phyloP scores from a whole-genome alignment of 169 alveolate species.

The Eimeria falciformis region DNA sequence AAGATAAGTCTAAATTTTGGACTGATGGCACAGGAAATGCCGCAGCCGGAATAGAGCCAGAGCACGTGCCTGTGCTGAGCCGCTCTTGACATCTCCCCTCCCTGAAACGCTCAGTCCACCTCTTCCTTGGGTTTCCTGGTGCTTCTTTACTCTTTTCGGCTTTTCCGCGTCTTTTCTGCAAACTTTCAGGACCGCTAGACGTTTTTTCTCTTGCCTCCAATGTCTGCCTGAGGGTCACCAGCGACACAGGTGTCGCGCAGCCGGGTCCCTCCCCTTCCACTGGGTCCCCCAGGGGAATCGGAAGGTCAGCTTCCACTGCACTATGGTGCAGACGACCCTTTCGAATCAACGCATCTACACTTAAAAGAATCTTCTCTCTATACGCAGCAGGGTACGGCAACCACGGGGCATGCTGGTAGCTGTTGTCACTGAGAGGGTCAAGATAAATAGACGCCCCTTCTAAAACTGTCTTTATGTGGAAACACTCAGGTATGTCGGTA shows the following conservation, averaged over 20 bases:
- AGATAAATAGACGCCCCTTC: constrained; percentile 16
- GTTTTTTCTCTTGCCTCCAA: neutral
- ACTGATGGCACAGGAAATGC: too few relatives aligned
- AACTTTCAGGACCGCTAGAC: too few relatives aligned
- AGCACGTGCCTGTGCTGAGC: too few relatives aligned
- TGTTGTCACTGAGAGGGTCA: constrained; percentile 31
- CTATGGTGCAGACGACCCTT: neutral
- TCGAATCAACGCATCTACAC: neutral
- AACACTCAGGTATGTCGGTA: constrained; percentile 32
- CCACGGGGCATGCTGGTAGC: constrained; percentile 47
- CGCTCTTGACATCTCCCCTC: too few relatives aligned
- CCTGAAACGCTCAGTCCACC: too few relatives aligned
- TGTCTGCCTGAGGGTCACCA: constrained; percentile 12
- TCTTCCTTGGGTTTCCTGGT: too few relatives aligned
- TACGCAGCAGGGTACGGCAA: constrained; percentile 56
- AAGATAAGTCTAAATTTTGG: too few relatives aligned
- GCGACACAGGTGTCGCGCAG: constrained; percentile 1
- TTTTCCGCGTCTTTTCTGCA: too few relatives aligned
- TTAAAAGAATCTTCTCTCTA: constrained; percentile 7
- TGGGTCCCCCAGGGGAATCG: neutral
- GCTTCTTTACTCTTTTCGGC: too few relatives aligned
- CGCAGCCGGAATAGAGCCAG: too few relatives aligned
- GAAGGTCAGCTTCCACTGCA: neutral
- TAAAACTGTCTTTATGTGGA: constrained; percentile 58
- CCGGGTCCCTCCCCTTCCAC: constrained; percentile 36